Percentiles rank a stretch among this genome's conserved stretches.
phyloP scores from a whole-genome alignment of 306 rosid species.

The Lathyrus aphaca region DNA sequence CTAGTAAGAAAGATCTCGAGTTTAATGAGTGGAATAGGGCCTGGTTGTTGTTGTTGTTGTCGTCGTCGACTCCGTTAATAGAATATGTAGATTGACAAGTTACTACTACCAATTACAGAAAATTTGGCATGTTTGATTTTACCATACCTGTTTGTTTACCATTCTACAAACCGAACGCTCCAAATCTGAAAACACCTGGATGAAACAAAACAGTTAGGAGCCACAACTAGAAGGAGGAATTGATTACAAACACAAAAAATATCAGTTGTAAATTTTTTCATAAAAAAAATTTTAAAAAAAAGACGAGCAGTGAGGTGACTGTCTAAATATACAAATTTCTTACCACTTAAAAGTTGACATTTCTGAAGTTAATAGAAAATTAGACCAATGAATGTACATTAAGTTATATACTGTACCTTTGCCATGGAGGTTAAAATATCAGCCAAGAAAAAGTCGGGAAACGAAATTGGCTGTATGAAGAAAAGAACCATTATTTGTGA shows the following conservation, averaged over 20 bases:
- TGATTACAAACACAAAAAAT: conserved; percentile 1
- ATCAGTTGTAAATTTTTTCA: neutral
- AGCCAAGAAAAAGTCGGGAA: conserved; percentile 93
- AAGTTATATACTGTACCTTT: conserved; percentile 61
- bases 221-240: conserved; percentile 19
- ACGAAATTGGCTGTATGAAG: conserved; percentile 80
- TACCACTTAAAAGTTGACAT: conserved; percentile 18
- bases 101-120: conserved; percentile 2
- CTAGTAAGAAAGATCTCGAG: too few relatives aligned
- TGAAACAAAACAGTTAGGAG: conserved; percentile 43
- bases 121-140: conserved; percentile 21
- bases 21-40: too few relatives aligned
- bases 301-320: conserved; percentile 33
- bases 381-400: conserved; percentile 21
- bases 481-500: conserved; percentile 39
- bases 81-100: conserved; percentile 25
- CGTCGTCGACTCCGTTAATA: neutral
- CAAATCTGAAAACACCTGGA: conserved; percentile 94
- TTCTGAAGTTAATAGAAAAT: conserved; percentile 19
- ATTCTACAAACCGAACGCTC: conserved; percentile 96
- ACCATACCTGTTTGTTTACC: conserved; percentile 84
- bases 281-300: too few relatives aligned
- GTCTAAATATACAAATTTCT: conserved; percentile 29
- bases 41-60: too few relatives aligned
- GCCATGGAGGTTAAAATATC: conserved; percentile 99